phyloP scores from a whole-genome alignment of 2,329 filamentous ascomycete genomes.

The Diaporthe australafricana region DNA sequence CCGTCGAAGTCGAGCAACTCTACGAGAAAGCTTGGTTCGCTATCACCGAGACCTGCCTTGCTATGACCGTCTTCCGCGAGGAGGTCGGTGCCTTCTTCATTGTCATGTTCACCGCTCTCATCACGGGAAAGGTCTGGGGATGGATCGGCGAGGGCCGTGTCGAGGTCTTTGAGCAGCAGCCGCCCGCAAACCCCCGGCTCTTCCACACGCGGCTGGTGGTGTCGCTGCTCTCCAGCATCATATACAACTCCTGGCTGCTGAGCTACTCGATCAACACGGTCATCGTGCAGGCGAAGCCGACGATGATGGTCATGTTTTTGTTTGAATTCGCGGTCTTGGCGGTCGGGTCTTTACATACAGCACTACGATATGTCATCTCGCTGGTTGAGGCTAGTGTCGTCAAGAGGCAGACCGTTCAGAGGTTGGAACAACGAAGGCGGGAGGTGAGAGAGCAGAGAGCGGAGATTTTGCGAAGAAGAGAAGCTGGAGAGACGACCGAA shows the following conservation, averaged over 20 bases:
- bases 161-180: slow-evolving; percentile 94
- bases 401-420: slow-evolving; percentile 77
- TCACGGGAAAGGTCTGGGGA: slow-evolving; percentile 97
- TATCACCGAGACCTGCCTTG: slow-evolving; percentile 94
- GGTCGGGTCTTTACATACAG: slow-evolving; percentile 83
- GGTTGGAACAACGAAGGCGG: slow-evolving; percentile 74
- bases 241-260: slow-evolving; percentile 85
- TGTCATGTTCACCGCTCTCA: slow-evolving; percentile 92
- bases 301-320: slow-evolving; percentile 99
- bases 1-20: slow-evolving; percentile 95
- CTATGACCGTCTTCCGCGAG: slow-evolving; percentile 98
- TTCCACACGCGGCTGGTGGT: slow-evolving; percentile 87
- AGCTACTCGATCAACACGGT: slow-evolving; percentile 85
- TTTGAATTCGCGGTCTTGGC: slow-evolving; percentile 95
- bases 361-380: slow-evolving; percentile 81
- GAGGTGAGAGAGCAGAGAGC: slow-evolving; percentile 73
- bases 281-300: slow-evolving; percentile 87
- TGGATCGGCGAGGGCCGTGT: slow-evolving; percentile 98
- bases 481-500: slow-evolving; percentile 58
- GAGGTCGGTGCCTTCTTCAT: slow-evolving; percentile 95
- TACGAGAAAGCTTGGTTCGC: slow-evolving; percentile 99
- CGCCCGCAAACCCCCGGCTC: slow-evolving; percentile 85
- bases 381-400: slow-evolving; percentile 82
- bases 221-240: slow-evolving; percentile 81
- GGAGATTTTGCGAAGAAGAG: slow-evolving; percentile 62